These are phyloP conservation scores for Penicillium polonicum DNA, from an alignment of 2,329 filamentous ascomycete genomes.

Conservation along the genomic window DNA sequence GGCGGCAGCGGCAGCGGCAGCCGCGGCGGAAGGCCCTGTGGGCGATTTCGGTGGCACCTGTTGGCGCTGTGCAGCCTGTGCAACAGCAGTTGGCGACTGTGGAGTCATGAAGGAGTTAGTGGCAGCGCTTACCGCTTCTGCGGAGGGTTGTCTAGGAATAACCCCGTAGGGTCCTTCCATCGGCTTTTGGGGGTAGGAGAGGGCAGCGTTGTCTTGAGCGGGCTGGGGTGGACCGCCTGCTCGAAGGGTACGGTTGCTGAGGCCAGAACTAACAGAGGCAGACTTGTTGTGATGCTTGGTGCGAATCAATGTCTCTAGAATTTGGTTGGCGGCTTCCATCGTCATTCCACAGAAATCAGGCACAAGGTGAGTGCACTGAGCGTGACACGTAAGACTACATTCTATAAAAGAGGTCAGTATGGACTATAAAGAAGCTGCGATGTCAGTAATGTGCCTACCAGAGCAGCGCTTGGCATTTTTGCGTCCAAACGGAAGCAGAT, in stretches of 20 bases:
- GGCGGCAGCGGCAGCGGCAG: constrained; percentile 51
- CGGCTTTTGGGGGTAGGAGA: constrained; percentile 38
- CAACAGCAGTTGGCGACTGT: constrained; percentile 44
- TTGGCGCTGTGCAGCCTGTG: constrained; percentile 40
- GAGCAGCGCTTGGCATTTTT: constrained; percentile 93
- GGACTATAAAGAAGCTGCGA: not conserved
- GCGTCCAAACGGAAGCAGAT: constrained; percentile 88
- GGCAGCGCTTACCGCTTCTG: constrained; percentile 45
- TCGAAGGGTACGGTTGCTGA: constrained; percentile 68
- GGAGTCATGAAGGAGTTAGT: constrained; percentile 44
- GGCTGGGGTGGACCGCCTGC: constrained; percentile 49
- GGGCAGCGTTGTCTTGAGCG: constrained; percentile 38
- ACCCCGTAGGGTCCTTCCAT: constrained; percentile 38
- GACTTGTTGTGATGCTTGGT: constrained; percentile 70
- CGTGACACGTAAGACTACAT: constrained; percentile 88
- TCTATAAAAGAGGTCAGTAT: constrained; percentile 53
- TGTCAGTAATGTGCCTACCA: constrained; percentile 51
- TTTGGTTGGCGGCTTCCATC: constrained; percentile 94
- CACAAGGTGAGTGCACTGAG: constrained; percentile 88
- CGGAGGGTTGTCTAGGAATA: constrained; percentile 38
- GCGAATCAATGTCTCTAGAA: constrained; percentile 79
- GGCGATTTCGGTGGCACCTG: constrained; percentile 50
- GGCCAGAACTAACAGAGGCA: constrained; percentile 50
- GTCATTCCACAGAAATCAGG: constrained; percentile 99
- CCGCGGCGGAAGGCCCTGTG: constrained; percentile 47